Conservation (phyloP, 2,329 filamentous ascomycete species). For the Xylariaceae sp. region DNA sequence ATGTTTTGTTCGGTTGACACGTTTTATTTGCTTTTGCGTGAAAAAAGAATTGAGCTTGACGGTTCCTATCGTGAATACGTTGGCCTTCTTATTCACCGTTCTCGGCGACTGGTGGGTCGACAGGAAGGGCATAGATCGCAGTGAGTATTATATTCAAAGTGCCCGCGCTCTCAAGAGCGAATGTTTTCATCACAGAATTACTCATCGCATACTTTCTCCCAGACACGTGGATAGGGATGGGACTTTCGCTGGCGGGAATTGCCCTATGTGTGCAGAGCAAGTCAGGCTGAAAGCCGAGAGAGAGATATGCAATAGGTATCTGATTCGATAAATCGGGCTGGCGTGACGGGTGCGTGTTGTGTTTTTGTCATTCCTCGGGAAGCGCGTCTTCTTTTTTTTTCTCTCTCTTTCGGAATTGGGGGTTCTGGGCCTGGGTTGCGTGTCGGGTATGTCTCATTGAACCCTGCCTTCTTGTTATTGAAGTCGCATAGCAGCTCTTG, state of each 20-base stretch:
- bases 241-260: conserved; percentile 28
- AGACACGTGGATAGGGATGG: conserved; percentile 32
- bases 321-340: not conserved
- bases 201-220: conserved; percentile 10
- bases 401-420: not conserved
- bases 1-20: conserved; percentile 2
- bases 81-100: conserved; percentile 94
- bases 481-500: conserved; percentile 1
- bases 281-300: conserved; percentile 16
- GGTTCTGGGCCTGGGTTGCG: not conserved
- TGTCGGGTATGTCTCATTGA: not conserved
- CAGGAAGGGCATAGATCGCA: conserved; percentile 77
- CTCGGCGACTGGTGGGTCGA: conserved; percentile 94
- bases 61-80: conserved; percentile 88
- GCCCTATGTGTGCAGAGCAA: conserved; percentile 31
- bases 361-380: not conserved
- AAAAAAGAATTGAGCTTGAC: conserved; percentile 77
- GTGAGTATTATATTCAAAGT: conserved; percentile 43
- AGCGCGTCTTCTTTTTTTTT: not conserved
- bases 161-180: not conserved
- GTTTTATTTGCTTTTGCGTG: not conserved
- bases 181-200: not conserved
- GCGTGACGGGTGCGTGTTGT: not conserved
- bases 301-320: not conserved
- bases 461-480: not conserved